These are phyloP conservation scores for Aspergillus quadricinctus DNA, from an alignment of 2,329 filamentous ascomycete genomes.

Conservation along the genomic window DNA sequence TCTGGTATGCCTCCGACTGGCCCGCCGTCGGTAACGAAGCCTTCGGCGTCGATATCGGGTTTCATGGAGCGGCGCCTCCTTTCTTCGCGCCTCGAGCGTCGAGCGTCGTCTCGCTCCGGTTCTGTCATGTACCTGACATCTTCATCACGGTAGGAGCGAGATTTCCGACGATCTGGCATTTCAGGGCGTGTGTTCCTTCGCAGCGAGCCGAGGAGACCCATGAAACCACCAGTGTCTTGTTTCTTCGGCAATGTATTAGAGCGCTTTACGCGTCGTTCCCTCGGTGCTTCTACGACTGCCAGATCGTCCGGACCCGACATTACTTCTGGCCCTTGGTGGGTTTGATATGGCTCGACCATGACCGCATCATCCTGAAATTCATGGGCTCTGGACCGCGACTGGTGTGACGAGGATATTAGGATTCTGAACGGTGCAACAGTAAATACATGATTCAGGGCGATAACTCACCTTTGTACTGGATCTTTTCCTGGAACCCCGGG, in stretches of 20 bases:
- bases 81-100: constrained; percentile 33
- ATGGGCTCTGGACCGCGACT: constrained; percentile 32
- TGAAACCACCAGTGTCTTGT: constrained; percentile 50
- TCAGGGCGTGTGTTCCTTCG: constrained; percentile 31
- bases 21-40: constrained; percentile 41
- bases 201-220: constrained; percentile 58
- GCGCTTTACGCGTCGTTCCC: constrained; percentile 54
- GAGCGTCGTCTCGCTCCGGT: constrained; percentile 33
- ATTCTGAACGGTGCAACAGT: neutral
- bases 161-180: constrained; percentile 33
- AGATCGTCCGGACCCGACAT: constrained; percentile 48
- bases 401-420: constrained; percentile 1
- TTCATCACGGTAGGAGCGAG: constrained; percentile 35
- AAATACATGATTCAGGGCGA: neutral
- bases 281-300: constrained; percentile 47
- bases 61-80: constrained; percentile 36
- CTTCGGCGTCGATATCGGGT: constrained; percentile 50
- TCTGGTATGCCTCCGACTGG: constrained; percentile 29
- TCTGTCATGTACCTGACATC: constrained; percentile 30
- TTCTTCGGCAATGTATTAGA: constrained; percentile 61
- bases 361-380: constrained; percentile 48
- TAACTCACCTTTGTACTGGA: constrained; percentile 36
- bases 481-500: constrained; percentile 29
- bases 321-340: constrained; percentile 42
- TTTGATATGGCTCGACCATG: constrained; percentile 49